These are phyloP conservation scores for Penicillium brevicompactum DNA, from an alignment of 2,329 filamentous ascomycete species.

Conservation along the genomic window DNA sequence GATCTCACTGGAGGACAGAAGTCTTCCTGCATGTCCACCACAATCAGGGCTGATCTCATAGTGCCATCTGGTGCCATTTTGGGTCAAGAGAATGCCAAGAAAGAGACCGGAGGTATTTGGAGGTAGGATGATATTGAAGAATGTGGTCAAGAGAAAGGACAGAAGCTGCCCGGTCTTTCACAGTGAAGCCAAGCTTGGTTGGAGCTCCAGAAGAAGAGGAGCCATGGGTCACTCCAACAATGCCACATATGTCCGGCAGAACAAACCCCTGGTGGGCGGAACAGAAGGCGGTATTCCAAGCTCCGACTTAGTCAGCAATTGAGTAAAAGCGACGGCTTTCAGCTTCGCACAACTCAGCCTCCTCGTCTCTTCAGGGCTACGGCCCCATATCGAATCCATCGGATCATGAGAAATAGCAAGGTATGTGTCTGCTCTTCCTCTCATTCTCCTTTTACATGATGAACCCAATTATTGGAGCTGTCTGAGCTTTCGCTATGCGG, in stretches of 20 bases:
- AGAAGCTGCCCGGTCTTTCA: background rate
- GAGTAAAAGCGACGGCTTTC: constrained; percentile 15
- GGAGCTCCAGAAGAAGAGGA: too few relatives aligned
- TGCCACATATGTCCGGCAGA: constrained; percentile 6
- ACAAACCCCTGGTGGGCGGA: background rate
- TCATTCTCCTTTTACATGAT: constrained; percentile 49
- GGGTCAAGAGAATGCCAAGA: background rate
- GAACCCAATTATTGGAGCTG: constrained; percentile 74
- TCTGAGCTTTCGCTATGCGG: constrained; percentile 65
- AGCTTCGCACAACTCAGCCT: constrained; percentile 6
- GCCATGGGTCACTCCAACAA: background rate
- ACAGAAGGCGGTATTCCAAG: background rate
- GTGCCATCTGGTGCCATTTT: constrained; percentile 1
- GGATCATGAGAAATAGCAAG: constrained; percentile 35
- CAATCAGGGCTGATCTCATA: constrained; percentile 60
- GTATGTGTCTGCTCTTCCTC: constrained; percentile 23
- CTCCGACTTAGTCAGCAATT: background rate
- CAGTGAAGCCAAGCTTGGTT: too few relatives aligned
- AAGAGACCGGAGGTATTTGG: too few relatives aligned
- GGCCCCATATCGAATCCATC: constrained; percentile 27
- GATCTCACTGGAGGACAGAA: constrained; percentile 81
- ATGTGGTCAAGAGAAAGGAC: background rate
- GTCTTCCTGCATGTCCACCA: constrained; percentile 92
- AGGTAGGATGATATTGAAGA: background rate
- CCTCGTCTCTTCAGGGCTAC: constrained; percentile 31